Evolutionary conservation across 768 basidiomycete species (phyloP).

Genomic region (Mycena kentingensis): DNA sequence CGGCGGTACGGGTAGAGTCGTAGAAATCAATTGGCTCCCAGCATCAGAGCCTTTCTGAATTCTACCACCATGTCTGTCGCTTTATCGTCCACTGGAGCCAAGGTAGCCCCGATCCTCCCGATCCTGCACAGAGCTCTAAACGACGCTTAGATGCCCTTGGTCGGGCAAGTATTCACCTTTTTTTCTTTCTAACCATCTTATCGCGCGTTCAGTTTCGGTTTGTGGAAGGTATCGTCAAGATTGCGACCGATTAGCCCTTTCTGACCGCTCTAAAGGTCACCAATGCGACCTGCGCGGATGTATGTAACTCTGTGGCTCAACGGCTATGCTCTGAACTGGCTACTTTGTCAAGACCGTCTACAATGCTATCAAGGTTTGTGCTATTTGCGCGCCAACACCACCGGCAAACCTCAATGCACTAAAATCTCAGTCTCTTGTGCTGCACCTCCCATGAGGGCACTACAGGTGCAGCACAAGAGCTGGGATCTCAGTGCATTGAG

Average conservation of each 20-base stretch:
- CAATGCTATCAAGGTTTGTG: too few species aligned
- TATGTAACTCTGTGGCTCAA: constrained; percentile 35
- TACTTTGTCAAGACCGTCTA: constrained; percentile 73
- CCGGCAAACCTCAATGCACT: too few species aligned
- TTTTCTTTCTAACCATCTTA: constrained; percentile 24
- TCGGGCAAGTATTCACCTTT: constrained; percentile 51
- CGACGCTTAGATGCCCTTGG: constrained; percentile 61
- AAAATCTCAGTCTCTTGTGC: too few species aligned
- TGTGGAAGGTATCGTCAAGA: constrained; percentile 60
- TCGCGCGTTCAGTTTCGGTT: constrained; percentile 51
- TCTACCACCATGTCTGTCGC: constrained; percentile 50
- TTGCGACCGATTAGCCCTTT: too few species aligned
- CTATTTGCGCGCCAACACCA: too few species aligned
- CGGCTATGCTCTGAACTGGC: neutral
- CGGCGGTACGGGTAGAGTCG: neutral
- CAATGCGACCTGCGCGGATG: constrained; percentile 61
- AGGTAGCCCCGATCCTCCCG: constrained; percentile 38
- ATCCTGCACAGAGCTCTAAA: neutral
- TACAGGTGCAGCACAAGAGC: too few species aligned
- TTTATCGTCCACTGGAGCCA: constrained; percentile 61
- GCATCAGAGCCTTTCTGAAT: constrained; percentile 4
- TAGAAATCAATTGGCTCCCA: too few species aligned
- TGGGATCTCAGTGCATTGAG: too few species aligned
- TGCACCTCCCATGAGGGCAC: too few species aligned
- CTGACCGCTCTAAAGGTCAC: too few species aligned